A percentile compares a stretch with the other conserved stretches of the same genome.
Conservation (phyloP, 495 filamentous ascomycete genomes). For the Podospora australis region DNA sequence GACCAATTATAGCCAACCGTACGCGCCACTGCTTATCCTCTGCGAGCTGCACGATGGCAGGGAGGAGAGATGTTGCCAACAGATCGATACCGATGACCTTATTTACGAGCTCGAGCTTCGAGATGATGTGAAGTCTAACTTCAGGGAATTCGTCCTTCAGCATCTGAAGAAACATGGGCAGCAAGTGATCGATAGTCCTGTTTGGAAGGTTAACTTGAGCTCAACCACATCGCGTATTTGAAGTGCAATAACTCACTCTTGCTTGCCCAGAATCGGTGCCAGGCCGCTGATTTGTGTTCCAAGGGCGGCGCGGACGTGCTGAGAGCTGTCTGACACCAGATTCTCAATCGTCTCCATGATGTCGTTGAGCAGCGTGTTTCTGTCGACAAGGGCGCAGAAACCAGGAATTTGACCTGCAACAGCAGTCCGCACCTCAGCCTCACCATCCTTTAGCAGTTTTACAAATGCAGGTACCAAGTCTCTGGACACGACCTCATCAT, state of each 20-base stretch:
- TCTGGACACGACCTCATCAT: slow-evolving; percentile 89
- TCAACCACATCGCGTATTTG: neutral
- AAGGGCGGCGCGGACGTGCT: slow-evolving; percentile 91
- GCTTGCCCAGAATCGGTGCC: slow-evolving; percentile 93
- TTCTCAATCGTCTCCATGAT: slow-evolving; percentile 97
- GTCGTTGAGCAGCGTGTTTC: slow-evolving; percentile 83
- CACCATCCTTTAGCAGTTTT: slow-evolving; percentile 92
- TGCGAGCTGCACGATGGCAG: slow-evolving; percentile 94
- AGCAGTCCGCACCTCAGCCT: slow-evolving; percentile 94
- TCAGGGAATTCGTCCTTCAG: slow-evolving; percentile 99
- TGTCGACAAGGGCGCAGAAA: slow-evolving; percentile 83
- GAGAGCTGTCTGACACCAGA: slow-evolving; percentile 88
- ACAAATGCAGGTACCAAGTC: slow-evolving; percentile 96
- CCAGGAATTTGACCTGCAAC: slow-evolving; percentile 97
- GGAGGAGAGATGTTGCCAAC: slow-evolving; percentile 90
- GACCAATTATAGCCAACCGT: slow-evolving; percentile 95
- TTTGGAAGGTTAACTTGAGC: slow-evolving; percentile 7
- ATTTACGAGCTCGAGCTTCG: slow-evolving; percentile 94
- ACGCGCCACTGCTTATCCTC: slow-evolving; percentile 99
- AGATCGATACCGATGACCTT: slow-evolving; percentile 98
- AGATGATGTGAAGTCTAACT: slow-evolving; percentile 96
- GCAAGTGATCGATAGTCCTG: slow-evolving; percentile 89
- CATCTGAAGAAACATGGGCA: slow-evolving; percentile 99
- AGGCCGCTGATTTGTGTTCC: slow-evolving; percentile 96
- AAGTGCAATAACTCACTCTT: slow-evolving; percentile 61